Percentiles rank a stretch among this genome's conserved stretches.
Evolutionary conservation across 148 eudicot genomes (phyloP).

Genomic region (Chenopodium formosanum): DNA sequence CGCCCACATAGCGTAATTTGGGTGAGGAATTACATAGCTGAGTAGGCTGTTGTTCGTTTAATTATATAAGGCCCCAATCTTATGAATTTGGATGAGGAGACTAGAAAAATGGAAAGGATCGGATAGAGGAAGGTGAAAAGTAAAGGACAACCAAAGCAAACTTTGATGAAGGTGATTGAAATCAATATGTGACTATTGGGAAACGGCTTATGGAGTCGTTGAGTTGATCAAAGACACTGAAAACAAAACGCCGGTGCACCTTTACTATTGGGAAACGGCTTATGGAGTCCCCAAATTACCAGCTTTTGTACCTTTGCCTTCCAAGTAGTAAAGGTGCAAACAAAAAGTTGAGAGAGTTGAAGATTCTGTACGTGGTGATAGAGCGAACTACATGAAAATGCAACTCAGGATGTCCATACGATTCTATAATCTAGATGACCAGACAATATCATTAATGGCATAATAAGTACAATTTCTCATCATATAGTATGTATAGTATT

Average conservation of each 20-base stretch:
- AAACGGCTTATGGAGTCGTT: neutral
- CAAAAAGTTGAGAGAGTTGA: neutral
- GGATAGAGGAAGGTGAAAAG: neutral
- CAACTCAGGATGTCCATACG: neutral
- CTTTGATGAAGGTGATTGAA: slow-evolving; percentile 2
- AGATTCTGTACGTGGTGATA: neutral
- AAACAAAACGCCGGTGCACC: neutral
- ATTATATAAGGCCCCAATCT: neutral
- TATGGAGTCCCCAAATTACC: neutral
- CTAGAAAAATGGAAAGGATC: neutral
- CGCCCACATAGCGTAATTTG: neutral
- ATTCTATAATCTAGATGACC: too few species aligned
- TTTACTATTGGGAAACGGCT: neutral
- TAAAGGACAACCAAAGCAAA: neutral
- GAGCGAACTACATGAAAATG: neutral
- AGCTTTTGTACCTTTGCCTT: neutral
- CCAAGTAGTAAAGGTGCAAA: neutral
- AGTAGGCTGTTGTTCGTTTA: neutral
- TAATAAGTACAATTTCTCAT: neutral
- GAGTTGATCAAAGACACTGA: neutral
- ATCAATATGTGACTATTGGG: neutral
- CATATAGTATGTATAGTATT: neutral
- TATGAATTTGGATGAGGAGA: neutral
- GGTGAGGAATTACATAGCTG: neutral
- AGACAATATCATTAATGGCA: neutral